phyloP scores from a whole-genome alignment of 2,329 filamentous ascomycete species.

The Sporothrix pallida region DNA sequence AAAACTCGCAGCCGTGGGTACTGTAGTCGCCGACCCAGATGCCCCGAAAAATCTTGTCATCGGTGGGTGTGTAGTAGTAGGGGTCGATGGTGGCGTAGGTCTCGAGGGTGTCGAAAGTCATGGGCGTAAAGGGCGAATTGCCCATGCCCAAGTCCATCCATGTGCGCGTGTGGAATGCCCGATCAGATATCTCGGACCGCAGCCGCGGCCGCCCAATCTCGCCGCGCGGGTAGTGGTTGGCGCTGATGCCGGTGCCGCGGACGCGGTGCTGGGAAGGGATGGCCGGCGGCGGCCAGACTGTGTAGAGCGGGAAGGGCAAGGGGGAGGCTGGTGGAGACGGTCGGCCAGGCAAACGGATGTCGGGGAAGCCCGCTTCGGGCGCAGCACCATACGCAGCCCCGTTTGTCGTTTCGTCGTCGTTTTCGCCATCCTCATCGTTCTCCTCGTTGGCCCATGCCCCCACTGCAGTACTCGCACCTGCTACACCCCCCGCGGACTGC shows the following conservation, averaged over 20 bases:
- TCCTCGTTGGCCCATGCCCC: neutral
- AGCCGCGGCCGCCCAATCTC: constrained; percentile 49
- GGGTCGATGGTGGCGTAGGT: constrained; percentile 76
- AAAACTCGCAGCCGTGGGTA: constrained; percentile 85
- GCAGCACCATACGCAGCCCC: neutral
- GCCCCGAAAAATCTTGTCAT: constrained; percentile 80
- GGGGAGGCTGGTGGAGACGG: neutral
- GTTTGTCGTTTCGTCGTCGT: neutral
- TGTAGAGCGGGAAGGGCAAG: constrained; percentile 52
- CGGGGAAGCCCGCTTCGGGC: too few relatives aligned
- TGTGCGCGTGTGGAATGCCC: constrained; percentile 75
- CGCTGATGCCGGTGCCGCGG: constrained; percentile 43
- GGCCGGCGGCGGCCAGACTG: constrained; percentile 76
- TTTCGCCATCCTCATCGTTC: neutral
- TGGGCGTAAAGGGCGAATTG: neutral
- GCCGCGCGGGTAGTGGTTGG: constrained; percentile 41
- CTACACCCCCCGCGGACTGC: neutral
- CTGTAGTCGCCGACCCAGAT: constrained; percentile 94
- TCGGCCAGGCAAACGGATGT: neutral
- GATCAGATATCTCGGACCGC: constrained; percentile 67
- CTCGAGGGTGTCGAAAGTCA: constrained; percentile 54
- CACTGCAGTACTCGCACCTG: neutral
- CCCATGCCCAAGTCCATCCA: constrained; percentile 63
- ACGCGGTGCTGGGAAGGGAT: constrained; percentile 69
- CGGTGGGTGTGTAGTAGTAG: constrained; percentile 78